Base-by-base conservation (phyloP, 108 stramenopile species). In the Nitzschia inconspicua region DNA sequence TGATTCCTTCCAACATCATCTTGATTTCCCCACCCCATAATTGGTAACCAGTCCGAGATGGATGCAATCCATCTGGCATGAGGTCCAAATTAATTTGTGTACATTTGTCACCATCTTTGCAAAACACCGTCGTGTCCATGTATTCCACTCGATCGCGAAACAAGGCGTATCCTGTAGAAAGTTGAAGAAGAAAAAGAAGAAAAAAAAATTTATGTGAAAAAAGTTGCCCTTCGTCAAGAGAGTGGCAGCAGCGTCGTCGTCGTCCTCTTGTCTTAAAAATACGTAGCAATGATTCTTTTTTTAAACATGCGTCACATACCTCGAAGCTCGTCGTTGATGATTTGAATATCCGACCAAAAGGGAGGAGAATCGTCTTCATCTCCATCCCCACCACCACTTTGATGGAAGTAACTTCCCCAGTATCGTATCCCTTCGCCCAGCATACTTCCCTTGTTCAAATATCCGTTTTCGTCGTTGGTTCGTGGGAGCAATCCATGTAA, bases 401-500 rank as follows among this genome's bases (percentile, higher is more conserved):
- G 13, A 13, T 13, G 13, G 36, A 10, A 37, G 36, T 37, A 48
- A 34, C 34, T 22, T 14, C 9, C 44, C 47, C 66, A 28, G 31
- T 25, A 6, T 18, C 11, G 11, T 16, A 14, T 34, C 9, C 36
- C 8, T 16, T 29, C 27, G 8, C 41, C 23, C 18, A 19, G 8
- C 3, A 3, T 36, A 42, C 53, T 35, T 27, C 55, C 46, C 26
- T 31, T 50, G 9, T 35, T 40, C 9, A 62, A 32, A 34, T 30
- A 43, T 27, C 61, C 70, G 43, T 56, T 37, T 23, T 49, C 24
- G 28, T 71, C 57, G 41, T 56, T 43, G 22, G 32, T 60, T 28
- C 74, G 47, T 4, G 84, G 85, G 35, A 87, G 60, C 31, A 87
- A 23, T 6, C 74, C 75, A 50, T 87, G 78, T 22, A 87, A 69